phyloP scores from a whole-genome alignment of 352 stramenopile genomes.

The Pythium myriotylum region DNA sequence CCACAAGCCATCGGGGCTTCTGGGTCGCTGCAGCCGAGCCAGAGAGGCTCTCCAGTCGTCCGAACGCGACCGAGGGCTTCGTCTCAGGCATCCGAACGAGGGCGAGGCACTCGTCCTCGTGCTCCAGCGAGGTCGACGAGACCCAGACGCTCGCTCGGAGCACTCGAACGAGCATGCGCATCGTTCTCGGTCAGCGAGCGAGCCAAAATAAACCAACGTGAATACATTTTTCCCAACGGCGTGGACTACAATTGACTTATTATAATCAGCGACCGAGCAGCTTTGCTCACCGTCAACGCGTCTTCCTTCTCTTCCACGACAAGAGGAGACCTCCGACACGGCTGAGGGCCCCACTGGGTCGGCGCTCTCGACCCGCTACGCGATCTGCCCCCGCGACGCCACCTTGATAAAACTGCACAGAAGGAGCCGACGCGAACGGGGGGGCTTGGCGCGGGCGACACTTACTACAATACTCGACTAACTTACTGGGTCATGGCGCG shows the following conservation, averaged over 20 bases:
- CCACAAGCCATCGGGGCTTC: constrained; percentile 5
- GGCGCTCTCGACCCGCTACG: constrained; percentile 4
- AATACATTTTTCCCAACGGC: no score
- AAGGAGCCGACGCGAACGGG: no score
- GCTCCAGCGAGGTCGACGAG: constrained; percentile 24
- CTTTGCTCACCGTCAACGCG: no score
- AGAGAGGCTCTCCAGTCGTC: neutral
- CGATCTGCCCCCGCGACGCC: constrained; percentile 1
- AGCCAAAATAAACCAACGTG: neutral
- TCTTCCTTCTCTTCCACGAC: no score
- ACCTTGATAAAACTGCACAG: neutral
- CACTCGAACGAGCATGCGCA: constrained; percentile 42
- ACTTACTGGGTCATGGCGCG: constrained; percentile 59
- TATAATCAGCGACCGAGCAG: neutral
- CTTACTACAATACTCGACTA: constrained; percentile 8
- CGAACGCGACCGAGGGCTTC: neutral
- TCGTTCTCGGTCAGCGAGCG: neutral
- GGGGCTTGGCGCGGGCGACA: no score
- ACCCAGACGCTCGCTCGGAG: constrained; percentile 46
- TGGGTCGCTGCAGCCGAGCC: no score
- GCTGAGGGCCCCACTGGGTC: no score
- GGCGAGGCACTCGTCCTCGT: constrained; percentile 44
- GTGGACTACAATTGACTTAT: neutral
- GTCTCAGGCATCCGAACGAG: constrained; percentile 40
- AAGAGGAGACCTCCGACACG: neutral